A percentile compares a stretch with the other conserved stretches of the same genome.
Evolutionary conservation across 208 protist species (phyloP).

Genomic region (Angomonas desouzai): DNA sequence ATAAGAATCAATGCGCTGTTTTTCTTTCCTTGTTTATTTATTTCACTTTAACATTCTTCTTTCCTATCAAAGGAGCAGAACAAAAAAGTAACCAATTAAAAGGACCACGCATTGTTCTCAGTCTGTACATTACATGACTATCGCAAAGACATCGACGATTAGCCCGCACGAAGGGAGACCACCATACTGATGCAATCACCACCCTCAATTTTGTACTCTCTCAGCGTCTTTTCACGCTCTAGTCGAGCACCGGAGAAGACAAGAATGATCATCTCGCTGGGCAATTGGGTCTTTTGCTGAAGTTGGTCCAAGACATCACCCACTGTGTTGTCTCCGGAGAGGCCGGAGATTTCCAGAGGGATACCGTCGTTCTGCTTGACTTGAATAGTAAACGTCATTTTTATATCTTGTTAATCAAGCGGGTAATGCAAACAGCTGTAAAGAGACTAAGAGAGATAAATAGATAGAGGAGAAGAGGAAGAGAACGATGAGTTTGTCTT

Average conservation of each 20-base stretch:
- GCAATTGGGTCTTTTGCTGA: constrained; percentile 76
- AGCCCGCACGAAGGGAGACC: constrained; percentile 58
- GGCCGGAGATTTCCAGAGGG: constrained; percentile 57
- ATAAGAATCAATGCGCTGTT: too few relatives aligned
- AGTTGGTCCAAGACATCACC: constrained; percentile 72
- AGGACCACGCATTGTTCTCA: too few relatives aligned
- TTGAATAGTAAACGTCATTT: constrained; percentile 66
- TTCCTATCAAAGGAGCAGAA: too few relatives aligned
- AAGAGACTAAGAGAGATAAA: background rate
- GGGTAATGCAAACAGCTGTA: too few relatives aligned
- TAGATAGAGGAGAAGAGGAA: constrained; percentile 4
- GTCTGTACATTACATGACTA: too few relatives aligned
- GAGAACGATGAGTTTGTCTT: too few relatives aligned
- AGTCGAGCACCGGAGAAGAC: constrained; percentile 73
- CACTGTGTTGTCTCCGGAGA: constrained; percentile 78
- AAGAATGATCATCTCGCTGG: constrained; percentile 75
- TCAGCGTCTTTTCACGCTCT: constrained; percentile 59
- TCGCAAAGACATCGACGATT: too few relatives aligned
- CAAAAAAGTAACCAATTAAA: too few relatives aligned
- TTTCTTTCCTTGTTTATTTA: too few relatives aligned
- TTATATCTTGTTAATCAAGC: constrained; percentile 1
- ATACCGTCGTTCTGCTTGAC: constrained; percentile 46
- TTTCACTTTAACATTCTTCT: too few relatives aligned
- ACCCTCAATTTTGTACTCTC: constrained; percentile 53
- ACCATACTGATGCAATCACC: constrained; percentile 78